These are phyloP conservation scores for Leptomonas seymouri DNA, from an alignment of 208 protist genomes.

Conservation along the genomic window DNA sequence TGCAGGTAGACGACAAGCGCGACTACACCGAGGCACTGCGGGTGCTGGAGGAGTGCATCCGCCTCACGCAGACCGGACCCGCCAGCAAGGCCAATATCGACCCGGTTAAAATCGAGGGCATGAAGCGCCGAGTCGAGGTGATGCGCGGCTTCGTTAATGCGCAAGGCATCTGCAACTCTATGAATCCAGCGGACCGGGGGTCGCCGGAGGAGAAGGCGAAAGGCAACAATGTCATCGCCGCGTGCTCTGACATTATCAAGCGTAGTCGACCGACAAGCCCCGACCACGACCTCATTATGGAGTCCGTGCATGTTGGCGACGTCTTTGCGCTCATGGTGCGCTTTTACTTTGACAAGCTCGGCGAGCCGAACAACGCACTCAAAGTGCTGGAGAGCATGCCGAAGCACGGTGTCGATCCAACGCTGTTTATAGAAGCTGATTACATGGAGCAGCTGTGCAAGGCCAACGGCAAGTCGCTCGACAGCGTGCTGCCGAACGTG, in stretches of 20 bases:
- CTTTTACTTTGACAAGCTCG: slow-evolving; percentile 87
- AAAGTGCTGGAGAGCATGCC: slow-evolving; percentile 93
- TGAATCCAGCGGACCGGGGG: slow-evolving; percentile 34
- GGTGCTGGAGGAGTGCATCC: slow-evolving; percentile 84
- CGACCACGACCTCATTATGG: slow-evolving; percentile 69
- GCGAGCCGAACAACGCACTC: slow-evolving; percentile 81
- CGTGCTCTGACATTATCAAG: slow-evolving; percentile 90
- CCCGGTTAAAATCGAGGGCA: slow-evolving; percentile 40
- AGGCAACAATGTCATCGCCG: slow-evolving; percentile 67
- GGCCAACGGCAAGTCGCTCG: slow-evolving; percentile 66
- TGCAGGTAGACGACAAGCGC: slow-evolving; percentile 97
- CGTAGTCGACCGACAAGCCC: slow-evolving; percentile 66
- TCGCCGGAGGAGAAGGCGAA: slow-evolving; percentile 58
- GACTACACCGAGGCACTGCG: slow-evolving; percentile 94
- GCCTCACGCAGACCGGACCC: slow-evolving; percentile 52
- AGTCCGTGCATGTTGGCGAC: slow-evolving; percentile 93
- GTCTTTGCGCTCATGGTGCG: slow-evolving; percentile 96
- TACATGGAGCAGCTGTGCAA: slow-evolving; percentile 88
- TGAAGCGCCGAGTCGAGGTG: slow-evolving; percentile 60
- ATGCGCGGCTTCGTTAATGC: slow-evolving; percentile 65
- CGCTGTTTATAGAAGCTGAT: slow-evolving; percentile 90
- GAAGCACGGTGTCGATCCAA: slow-evolving; percentile 84
- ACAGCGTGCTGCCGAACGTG: slow-evolving; percentile 47
- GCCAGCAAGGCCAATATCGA: slow-evolving; percentile 33
- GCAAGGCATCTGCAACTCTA: slow-evolving; percentile 53